Evolutionary conservation across 768 basidiomycete species (phyloP).

Genomic region (Tricholoma sp.): DNA sequence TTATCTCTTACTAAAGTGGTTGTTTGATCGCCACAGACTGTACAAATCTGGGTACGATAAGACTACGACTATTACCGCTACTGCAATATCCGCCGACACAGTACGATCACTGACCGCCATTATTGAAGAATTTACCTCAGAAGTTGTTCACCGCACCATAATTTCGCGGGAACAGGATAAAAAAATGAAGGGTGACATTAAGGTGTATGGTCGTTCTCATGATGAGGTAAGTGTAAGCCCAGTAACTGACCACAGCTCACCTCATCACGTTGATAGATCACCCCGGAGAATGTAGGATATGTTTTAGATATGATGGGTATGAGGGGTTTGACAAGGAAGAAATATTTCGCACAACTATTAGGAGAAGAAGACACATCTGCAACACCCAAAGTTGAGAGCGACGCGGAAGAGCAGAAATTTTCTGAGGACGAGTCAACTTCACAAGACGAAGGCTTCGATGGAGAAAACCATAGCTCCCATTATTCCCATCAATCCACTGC

Average conservation of each 20-base stretch:
- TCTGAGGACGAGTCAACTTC: background rate
- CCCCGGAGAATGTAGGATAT: constrained; percentile 37
- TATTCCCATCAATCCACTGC: constrained; percentile 2
- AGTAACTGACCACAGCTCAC: too few relatives aligned
- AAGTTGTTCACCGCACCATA: constrained; percentile 46
- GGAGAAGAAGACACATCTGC: constrained; percentile 6
- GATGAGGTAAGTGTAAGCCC: constrained; percentile 30
- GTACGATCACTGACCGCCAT: constrained; percentile 41
- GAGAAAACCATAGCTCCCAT: constrained; percentile 8
- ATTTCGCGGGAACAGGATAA: constrained; percentile 55
- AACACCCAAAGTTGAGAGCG: background rate
- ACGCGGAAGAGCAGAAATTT: constrained; percentile 2
- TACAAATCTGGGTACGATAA: constrained; percentile 18
- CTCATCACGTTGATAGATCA: constrained; percentile 28
- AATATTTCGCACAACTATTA: constrained; percentile 35
- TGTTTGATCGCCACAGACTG: constrained; percentile 11
- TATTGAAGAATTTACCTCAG: constrained; percentile 46
- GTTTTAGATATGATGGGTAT: constrained; percentile 46
- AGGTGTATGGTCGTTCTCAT: constrained; percentile 50
- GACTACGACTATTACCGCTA: constrained; percentile 10
- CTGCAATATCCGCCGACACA: constrained; percentile 43
- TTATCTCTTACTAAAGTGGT: background rate
- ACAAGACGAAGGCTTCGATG: constrained; percentile 4
- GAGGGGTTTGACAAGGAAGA: constrained; percentile 28
- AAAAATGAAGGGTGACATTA: constrained; percentile 51